Conservation (phyloP, 192 early-diverging fungal species). For the Geosiphon pyriformis region DNA sequence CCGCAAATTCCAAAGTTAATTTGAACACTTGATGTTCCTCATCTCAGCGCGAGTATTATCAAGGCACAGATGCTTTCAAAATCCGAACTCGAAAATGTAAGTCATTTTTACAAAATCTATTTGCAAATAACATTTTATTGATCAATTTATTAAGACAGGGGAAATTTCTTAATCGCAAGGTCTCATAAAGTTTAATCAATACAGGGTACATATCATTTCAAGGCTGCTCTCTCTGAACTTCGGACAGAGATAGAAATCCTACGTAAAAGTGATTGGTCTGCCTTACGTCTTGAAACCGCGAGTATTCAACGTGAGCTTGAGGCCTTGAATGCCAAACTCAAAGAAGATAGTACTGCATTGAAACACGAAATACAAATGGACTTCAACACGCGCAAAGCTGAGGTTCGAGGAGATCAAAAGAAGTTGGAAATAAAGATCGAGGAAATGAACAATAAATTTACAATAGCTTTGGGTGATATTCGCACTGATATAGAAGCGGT, state of each 20-base stretch:
- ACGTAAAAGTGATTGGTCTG: slow-evolving; percentile 70
- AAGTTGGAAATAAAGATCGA: slow-evolving; percentile 73
- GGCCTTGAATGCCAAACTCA: slow-evolving; percentile 60
- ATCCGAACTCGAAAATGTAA: slow-evolving; percentile 77
- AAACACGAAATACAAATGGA: slow-evolving; percentile 86
- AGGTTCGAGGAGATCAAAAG: slow-evolving; percentile 73
- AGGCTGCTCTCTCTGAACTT: slow-evolving; percentile 77
- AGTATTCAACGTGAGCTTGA: slow-evolving; percentile 75
- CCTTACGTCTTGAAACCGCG: slow-evolving; percentile 67
- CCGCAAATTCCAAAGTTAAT: no score
- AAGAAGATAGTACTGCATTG: slow-evolving; percentile 72
- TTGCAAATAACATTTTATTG: no score
- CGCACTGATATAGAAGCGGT: slow-evolving; percentile 85
- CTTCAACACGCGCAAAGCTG: slow-evolving; percentile 84
- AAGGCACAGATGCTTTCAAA: slow-evolving; percentile 56
- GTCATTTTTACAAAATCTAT: slow-evolving; percentile 4
- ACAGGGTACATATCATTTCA: slow-evolving; percentile 71
- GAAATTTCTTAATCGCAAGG: no score
- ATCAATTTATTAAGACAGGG: slow-evolving; percentile 18
- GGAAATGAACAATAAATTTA: slow-evolving; percentile 80
- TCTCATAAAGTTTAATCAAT: no score
- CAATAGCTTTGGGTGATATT: slow-evolving; percentile 74
- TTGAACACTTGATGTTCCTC: no score
- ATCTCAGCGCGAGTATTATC: slow-evolving; percentile 44
- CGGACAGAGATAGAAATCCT: slow-evolving; percentile 70